These are phyloP conservation scores for Leccinum ochraceum DNA, from an alignment of 768 basidiomycete genomes.

Conservation along the genomic window DNA sequence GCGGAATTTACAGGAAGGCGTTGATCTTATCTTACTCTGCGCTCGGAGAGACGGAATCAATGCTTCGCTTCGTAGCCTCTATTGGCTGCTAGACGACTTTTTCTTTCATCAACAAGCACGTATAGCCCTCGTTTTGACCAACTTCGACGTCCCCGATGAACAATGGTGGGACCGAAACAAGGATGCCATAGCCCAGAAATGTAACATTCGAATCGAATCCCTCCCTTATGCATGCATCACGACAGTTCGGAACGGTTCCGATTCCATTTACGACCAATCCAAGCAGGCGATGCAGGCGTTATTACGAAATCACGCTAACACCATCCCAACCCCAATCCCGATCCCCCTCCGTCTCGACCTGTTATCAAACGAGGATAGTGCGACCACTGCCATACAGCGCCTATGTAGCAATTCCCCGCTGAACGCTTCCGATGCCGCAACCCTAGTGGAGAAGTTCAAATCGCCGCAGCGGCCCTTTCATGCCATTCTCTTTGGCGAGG, in stretches of 20 bases:
- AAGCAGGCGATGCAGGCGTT: constrained; percentile 12
- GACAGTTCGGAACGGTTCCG: constrained; percentile 4
- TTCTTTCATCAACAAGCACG: constrained; percentile 39
- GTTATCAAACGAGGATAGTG: constrained; percentile 5
- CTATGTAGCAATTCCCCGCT: constrained; percentile 17
- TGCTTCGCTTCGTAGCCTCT: constrained; percentile 37
- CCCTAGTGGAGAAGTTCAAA: constrained; percentile 15
- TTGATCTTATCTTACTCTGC: constrained; percentile 42
- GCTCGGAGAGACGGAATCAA: constrained; percentile 41
- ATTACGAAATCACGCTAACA: constrained; percentile 7
- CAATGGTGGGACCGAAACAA: constrained; percentile 43
- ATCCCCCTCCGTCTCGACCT: constrained; percentile 20
- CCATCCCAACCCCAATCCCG: constrained; percentile 8
- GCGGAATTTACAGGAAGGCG: constrained; percentile 33
- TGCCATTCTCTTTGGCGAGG: constrained; percentile 42
- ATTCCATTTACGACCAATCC: constrained; percentile 13
- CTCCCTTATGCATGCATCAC: constrained; percentile 23
- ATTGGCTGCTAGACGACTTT: constrained; percentile 38
- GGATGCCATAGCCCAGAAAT: constrained; percentile 17
- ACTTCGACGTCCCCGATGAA: constrained; percentile 35
- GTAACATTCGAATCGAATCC: constrained; percentile 11
- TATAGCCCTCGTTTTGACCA: constrained; percentile 40
- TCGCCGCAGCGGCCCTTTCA: constrained; percentile 23
- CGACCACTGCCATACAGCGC: constrained; percentile 2
- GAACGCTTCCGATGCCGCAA: constrained; percentile 10